Evolutionary conservation across 2,329 filamentous ascomycete species (phyloP).

Genomic region (Capronia epimyces): DNA sequence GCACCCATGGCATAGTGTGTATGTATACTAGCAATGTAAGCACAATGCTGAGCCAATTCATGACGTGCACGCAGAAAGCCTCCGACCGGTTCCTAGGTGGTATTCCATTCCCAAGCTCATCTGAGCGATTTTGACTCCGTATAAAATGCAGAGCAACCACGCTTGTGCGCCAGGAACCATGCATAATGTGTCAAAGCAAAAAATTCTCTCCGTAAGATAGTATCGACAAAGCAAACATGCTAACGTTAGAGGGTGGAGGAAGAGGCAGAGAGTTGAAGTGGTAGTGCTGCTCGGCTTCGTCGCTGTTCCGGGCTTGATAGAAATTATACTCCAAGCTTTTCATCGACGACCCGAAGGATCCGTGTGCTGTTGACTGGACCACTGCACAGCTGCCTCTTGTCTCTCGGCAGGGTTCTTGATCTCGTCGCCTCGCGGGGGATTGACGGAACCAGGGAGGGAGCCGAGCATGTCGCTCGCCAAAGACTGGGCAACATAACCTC

Average conservation of each 20-base stretch:
- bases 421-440: slow-evolving; percentile 32
- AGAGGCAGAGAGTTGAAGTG: neutral
- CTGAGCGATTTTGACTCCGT: neutral
- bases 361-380: slow-evolving; percentile 18
- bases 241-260: slow-evolving; percentile 11
- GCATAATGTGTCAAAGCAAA: slow-evolving; percentile 5
- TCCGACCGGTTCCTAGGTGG: neutral
- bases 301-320: neutral
- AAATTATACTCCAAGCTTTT: neutral
- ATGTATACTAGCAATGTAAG: neutral
- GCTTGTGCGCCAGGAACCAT: slow-evolving; percentile 11
- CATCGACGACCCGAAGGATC: slow-evolving; percentile 11
- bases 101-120: neutral
- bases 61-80: neutral
- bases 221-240: slow-evolving; percentile 19
- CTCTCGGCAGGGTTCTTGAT: slow-evolving; percentile 39
- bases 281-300: neutral
- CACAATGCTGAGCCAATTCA: neutral
- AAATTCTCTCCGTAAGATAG: slow-evolving; percentile 16
- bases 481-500: slow-evolving; percentile 42
- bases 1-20: neutral
- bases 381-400: slow-evolving; percentile 23
- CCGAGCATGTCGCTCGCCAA: slow-evolving; percentile 44
- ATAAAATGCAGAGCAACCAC: neutral
- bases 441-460: slow-evolving; percentile 35